Evolutionary conservation across 1,284 basidiomycete species (phyloP).

Genomic region (Naganishia sp.): DNA sequence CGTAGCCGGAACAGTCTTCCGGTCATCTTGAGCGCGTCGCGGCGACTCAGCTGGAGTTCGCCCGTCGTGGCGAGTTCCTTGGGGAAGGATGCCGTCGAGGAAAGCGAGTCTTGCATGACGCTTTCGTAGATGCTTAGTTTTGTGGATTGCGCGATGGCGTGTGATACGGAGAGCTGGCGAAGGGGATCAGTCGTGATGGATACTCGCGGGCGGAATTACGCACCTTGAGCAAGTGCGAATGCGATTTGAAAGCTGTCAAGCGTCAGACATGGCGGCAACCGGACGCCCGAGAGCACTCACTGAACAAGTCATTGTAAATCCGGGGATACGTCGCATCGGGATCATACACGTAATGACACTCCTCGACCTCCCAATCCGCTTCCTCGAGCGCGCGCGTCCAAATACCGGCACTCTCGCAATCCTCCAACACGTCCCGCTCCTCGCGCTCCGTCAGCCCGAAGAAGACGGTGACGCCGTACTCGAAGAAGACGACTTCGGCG

Average conservation of each 20-base stretch:
- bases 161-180: slow-evolving; percentile 75
- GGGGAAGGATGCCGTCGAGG: slow-evolving; percentile 79
- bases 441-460: slow-evolving; percentile 76
- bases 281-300: slow-evolving; percentile 37
- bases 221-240: slow-evolving; percentile 73
- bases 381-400: slow-evolving; percentile 61
- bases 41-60: slow-evolving; percentile 71
- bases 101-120: slow-evolving; percentile 73
- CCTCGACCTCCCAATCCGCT: slow-evolving; percentile 82
- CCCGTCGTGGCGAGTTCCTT: slow-evolving; percentile 79
- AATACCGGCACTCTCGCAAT: slow-evolving; percentile 71
- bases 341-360: slow-evolving; percentile 84
- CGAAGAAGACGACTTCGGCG: slow-evolving; percentile 85
- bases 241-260: slow-evolving; percentile 75
- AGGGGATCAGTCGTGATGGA: not conserved
- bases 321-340: slow-evolving; percentile 77
- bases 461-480: slow-evolving; percentile 77
- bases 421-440: slow-evolving; percentile 76
- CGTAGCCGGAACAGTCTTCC: slow-evolving; percentile 85
- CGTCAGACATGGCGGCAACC: slow-evolving; percentile 41
- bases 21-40: slow-evolving; percentile 82
- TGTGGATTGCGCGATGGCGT: slow-evolving; percentile 92
- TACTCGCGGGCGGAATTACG: not conserved
- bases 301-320: slow-evolving; percentile 66
- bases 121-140: slow-evolving; percentile 87